Evolutionary conservation across 2,329 filamentous ascomycete genomes (phyloP), one percentile per base, ranked within the genome.

Genomic region (Falciphora oryzae): DNA sequence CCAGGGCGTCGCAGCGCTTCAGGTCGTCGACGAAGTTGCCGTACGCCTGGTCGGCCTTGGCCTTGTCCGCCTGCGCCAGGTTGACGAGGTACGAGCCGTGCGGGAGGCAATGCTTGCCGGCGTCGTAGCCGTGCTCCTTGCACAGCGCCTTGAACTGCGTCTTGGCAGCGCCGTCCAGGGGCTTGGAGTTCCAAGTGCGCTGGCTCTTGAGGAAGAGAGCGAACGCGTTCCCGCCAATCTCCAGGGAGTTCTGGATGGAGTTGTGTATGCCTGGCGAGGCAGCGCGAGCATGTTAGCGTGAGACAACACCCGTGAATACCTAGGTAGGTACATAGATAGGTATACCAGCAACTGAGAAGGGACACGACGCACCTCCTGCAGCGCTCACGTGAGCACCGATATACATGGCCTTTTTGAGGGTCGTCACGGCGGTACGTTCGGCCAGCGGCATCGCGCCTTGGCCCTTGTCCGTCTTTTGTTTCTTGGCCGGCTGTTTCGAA

Each of bases 81-180:
- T 99, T 99, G 72, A 99, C 93, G 10, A 99, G 89, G 75, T 99
- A 99, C 1, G 92, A 96, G 44, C 95, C 95, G 74, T 99, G 95
- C 0, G 95, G 95, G 1, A 99, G 86, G 71, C 93, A 85, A 77
- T 92, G 89, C 73, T 86, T 85, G 65, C 81, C 81, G 8, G 87
- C 84, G 71, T 91, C 87, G 75, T 94, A 97, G 62, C 80, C 79
- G 74, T 94, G 87, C 62, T 88, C 79, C 62, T 85, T 80, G 73
- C 92, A 91, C 38, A 86, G 79, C 58, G 82, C 81, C 65, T 84
- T 84, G 78, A 98, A 99, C 56, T 86, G 83, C 57, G 86, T 81
- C 62, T 85, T 82, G 63, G 89, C 85, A 31, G 90, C 87, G 56
- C 86, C 77, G 31, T 89, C 82, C 5, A 99, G 82, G 0, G 91